Base-by-base conservation (phyloP, 306 rosid species). In the Cicer pinnatifidum region DNA sequence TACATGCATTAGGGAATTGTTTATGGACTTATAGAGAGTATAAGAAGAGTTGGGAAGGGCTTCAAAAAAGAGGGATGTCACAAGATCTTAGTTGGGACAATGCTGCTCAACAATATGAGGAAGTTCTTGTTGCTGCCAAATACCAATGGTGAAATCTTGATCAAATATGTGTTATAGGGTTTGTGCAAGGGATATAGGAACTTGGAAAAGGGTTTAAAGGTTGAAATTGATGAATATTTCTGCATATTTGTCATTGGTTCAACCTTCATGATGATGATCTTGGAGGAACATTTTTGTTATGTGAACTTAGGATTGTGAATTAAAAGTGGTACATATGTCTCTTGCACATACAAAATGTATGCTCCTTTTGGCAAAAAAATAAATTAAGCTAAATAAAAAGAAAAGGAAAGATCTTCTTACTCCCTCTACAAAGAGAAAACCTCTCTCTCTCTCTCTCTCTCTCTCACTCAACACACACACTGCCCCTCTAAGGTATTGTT, bases 21-120 rank as follows among this genome's bases (percentile, higher is more conserved):
- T 72, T 94, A 13, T 62, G 16, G 66, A 94, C 99, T 6, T 90
- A 73, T 74, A 63, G 88, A 28, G 82, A 94, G 69, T 94, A 77
- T 82, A 90, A 90, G 86, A 62, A 88, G 83, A 94, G 97, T 51
- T 94, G 99, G 99, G 90, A 90, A 86, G 99, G 99, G 76, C 82
- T 94, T 50, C 99, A 94, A 77, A 78, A 75, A 82, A 90, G 99
- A 65, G 99, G 99, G 39, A 94, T 94, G 99, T 60, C 8, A 37
- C 91, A 87, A 72, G 97, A 94, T 78, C 88, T 91, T 52, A 90
- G 99, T 51, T 94, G 99, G 99, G 99, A 94, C 82, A 50, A 78
- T 41, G 99, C 97, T 64, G 99, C 99, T 62, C 81, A 86, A 78
- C 88, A 80, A 20, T 94, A 94, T 50, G 99, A 94, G 78, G 99